These are phyloP conservation scores for Penicillium longicatenatum DNA, from an alignment of 495 filamentous ascomycete species.

Conservation along the genomic window DNA sequence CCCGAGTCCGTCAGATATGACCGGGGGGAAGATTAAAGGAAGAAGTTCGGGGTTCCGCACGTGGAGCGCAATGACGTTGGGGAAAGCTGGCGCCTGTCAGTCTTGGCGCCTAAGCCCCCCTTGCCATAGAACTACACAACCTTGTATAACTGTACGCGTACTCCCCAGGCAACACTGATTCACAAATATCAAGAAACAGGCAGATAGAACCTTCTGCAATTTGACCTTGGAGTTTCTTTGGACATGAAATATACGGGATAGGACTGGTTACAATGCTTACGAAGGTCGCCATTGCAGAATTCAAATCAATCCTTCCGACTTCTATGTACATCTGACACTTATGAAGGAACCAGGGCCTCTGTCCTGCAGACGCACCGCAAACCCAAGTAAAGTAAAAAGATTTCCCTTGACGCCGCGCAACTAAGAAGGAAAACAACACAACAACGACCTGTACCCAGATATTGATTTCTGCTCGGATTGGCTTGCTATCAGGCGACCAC, in stretches of 20 bases:
- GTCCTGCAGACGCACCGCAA: background rate
- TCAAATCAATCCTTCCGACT: background rate
- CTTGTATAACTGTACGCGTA: background rate
- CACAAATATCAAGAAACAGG: background rate
- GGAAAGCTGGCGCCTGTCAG: conserved; percentile 43
- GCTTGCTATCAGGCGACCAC: background rate
- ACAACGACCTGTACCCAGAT: background rate
- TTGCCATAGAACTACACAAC: conserved; percentile 6
- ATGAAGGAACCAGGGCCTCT: background rate
- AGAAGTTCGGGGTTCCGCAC: conserved; percentile 17
- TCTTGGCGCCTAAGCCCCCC: conserved; percentile 35
- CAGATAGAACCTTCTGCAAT: too few species aligned
- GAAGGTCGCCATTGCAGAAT: background rate
- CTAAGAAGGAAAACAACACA: background rate
- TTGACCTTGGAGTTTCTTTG: too few species aligned
- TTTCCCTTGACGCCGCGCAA: background rate
- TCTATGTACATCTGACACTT: background rate
- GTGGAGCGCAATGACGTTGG: conserved; percentile 41
- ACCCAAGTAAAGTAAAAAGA: background rate
- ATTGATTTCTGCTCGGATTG: background rate
- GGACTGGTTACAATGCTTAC: background rate
- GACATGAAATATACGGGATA: background rate
- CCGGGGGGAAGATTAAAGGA: conserved; percentile 20
- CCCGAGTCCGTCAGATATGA: conserved; percentile 19
- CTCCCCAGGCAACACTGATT: conserved; percentile 3